Evolutionary conservation across 768 basidiomycete species (phyloP).

Genomic region (Suillus decipiens): DNA sequence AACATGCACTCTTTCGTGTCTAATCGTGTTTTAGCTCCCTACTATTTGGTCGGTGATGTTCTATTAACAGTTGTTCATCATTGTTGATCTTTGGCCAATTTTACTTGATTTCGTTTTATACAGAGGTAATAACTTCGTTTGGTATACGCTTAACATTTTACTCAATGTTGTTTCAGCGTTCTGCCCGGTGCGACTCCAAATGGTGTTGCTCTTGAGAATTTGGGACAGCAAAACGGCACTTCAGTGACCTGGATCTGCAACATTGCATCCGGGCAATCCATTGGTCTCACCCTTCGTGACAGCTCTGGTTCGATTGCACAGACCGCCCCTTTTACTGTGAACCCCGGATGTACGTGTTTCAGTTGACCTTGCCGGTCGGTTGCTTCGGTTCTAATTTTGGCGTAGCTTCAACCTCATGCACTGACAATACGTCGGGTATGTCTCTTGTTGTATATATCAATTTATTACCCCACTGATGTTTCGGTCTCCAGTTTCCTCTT

Average conservation of each 20-base stretch:
- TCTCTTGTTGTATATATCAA: slow-evolving; percentile 20
- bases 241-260: slow-evolving; percentile 59
- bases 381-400: slow-evolving; percentile 15
- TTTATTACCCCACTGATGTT: slow-evolving; percentile 16
- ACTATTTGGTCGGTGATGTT: slow-evolving; percentile 55
- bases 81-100: slow-evolving; percentile 3
- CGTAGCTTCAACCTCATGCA: slow-evolving; percentile 40
- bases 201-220: slow-evolving; percentile 46
- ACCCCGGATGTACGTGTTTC: slow-evolving; percentile 48
- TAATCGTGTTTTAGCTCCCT: slow-evolving; percentile 49
- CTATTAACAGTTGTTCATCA: not conserved
- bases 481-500: slow-evolving; percentile 20
- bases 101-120: not conserved
- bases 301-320: slow-evolving; percentile 50
- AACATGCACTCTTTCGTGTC: not conserved
- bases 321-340: slow-evolving; percentile 53
- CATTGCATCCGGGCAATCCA: slow-evolving; percentile 47
- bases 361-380: not conserved
- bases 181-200: slow-evolving; percentile 49
- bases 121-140: slow-evolving; percentile 40
- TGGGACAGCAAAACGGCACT: slow-evolving; percentile 42
- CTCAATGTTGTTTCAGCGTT: slow-evolving; percentile 42
- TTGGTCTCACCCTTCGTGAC: slow-evolving; percentile 68
- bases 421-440: slow-evolving; percentile 27
- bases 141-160: not conserved